Base-by-base conservation (phyloP, 305 asterid genomes). In the Salvia sclarea region DNA sequence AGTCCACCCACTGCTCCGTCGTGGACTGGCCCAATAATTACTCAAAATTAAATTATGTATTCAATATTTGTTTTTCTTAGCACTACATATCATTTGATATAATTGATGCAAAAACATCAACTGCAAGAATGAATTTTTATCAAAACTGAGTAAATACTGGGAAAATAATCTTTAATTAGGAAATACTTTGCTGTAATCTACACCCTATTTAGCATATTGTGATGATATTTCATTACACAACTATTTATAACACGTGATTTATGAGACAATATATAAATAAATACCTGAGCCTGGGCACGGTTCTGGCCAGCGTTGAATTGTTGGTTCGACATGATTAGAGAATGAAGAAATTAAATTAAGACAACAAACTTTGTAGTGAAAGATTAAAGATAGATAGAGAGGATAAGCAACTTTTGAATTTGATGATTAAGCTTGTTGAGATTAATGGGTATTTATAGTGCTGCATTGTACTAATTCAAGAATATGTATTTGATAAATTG, bases 281-380 rank as follows among this genome's bases (percentile, higher is more conserved):
- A 6, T 38, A 87, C 94, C 82, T 81, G 85, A 14, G 82, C 10
- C 6, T 72, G 43, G 47, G 85, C 84, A 5, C 48, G 90, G 30
- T 12, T 38, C 22, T 81, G 82, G 28, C 86, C 95, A 0, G 88
- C 86, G 30, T 74, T 83, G 61, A 73, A 76, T 17, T 50, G 33
- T 62, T 80, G 84, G 66, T 77, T 79, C 76, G 92, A 82, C 93
- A 88, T 88, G 28, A 78, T 85, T 61, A 22, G 14, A 45, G 4
- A 50, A 14, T 5, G 2, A 12, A 64, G 61, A 68, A 69, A 38
- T n/a, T n/a, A n/a, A n/a, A 28, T 28, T 28, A 2, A 66, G 7
- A 0, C 7, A 62, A 8, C 37, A 54, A 45, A 33, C 3, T 71
- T 48, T 53, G 45, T 25, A 24, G 35, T 18, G 44, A 60, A 61